Evolutionary conservation across 768 basidiomycete genomes (phyloP).

Genomic region (Auricularia cornea): DNA sequence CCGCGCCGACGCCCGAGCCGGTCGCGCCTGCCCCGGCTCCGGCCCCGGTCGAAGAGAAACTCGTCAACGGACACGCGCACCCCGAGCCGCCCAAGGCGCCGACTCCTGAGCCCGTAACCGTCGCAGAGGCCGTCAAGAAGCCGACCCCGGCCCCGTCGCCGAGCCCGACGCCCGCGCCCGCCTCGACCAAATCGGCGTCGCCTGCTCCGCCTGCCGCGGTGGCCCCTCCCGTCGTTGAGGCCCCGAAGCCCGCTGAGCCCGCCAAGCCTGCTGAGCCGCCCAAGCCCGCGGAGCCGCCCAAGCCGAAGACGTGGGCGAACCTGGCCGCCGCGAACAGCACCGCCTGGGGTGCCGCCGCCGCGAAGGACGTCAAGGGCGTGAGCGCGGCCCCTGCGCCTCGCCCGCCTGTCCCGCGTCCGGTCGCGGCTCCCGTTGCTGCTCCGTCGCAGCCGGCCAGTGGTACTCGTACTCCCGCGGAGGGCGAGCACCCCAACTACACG

Average conservation of each 20-base stretch:
- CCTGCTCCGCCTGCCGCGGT: no score
- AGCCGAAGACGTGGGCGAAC: slow-evolving; percentile 84
- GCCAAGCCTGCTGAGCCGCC: slow-evolving; percentile 22
- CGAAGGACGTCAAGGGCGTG: slow-evolving; percentile 68
- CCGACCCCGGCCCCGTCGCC: slow-evolving; percentile 17
- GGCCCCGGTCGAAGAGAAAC: slow-evolving; percentile 15
- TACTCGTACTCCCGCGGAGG: slow-evolving; percentile 28
- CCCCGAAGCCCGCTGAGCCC: slow-evolving; percentile 19
- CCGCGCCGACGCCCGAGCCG: slow-evolving; percentile 21
- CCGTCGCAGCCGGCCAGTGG: slow-evolving; percentile 22
- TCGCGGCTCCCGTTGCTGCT: slow-evolving; percentile 4
- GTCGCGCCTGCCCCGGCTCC: slow-evolving; percentile 25
- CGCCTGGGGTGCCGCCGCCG: slow-evolving; percentile 81
- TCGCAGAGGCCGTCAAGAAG: slow-evolving; percentile 7
- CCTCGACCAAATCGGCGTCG: no score
- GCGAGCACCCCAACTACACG: slow-evolving; percentile 40
- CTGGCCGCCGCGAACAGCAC: slow-evolving; percentile 75
- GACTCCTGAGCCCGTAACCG: slow-evolving; percentile 20
- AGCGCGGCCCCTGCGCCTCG: slow-evolving; percentile 44
- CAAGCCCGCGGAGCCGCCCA: slow-evolving; percentile 34
- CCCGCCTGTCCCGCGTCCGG: slow-evolving; percentile 28
- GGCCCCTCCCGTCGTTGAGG: no score
- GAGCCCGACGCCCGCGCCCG: slow-evolving; percentile 15
- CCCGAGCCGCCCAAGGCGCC: slow-evolving; percentile 23
- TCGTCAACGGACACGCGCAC: slow-evolving; percentile 20